A percentile compares a stretch with the other conserved stretches of the same genome.
These are phyloP conservation scores for Chalara sp. DNA, from an alignment of 2,329 filamentous ascomycete species.

Conservation along the genomic window DNA sequence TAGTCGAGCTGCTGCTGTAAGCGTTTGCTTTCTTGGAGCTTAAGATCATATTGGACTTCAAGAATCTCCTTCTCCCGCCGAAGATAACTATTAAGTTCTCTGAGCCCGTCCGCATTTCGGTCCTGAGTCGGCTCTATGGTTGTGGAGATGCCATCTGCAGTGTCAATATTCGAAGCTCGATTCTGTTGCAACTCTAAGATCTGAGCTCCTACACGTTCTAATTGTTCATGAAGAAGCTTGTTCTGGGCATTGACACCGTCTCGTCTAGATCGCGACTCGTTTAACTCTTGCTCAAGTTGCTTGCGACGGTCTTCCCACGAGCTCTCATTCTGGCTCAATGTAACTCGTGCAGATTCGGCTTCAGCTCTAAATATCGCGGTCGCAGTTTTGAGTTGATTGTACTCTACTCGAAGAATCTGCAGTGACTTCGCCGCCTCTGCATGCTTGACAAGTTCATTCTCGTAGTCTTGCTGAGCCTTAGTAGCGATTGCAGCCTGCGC, in stretches of 20 bases:
- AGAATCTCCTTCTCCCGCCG: slow-evolving; percentile 96
- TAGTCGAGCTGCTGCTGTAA: slow-evolving; percentile 88
- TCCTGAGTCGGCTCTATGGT: slow-evolving; percentile 40
- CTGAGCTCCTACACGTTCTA: slow-evolving; percentile 76
- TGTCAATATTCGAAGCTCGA: slow-evolving; percentile 51
- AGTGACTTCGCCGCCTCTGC: slow-evolving; percentile 87
- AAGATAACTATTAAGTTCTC: slow-evolving; percentile 86
- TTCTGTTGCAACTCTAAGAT: slow-evolving; percentile 74
- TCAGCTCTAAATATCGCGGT: slow-evolving; percentile 70
- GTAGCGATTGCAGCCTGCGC: slow-evolving; percentile 90
- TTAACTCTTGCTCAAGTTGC: slow-evolving; percentile 76
- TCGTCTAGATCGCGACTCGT: slow-evolving; percentile 69
- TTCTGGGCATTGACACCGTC: slow-evolving; percentile 88
- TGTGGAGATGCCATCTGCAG: slow-evolving; percentile 35
- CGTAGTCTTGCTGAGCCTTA: slow-evolving; percentile 91
- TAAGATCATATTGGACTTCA: slow-evolving; percentile 91
- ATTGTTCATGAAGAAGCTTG: slow-evolving; percentile 79
- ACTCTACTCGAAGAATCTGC: slow-evolving; percentile 70
- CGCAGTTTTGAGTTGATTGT: slow-evolving; percentile 76
- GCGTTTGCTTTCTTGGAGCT: slow-evolving; percentile 79
- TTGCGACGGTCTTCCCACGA: slow-evolving; percentile 82
- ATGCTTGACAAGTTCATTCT: slow-evolving; percentile 89
- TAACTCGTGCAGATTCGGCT: slow-evolving; percentile 76
- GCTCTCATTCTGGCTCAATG: slow-evolving; percentile 71
- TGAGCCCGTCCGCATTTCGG: slow-evolving; percentile 65